A percentile compares a stretch with the other conserved stretches of the same genome.
Conservation (phyloP, 208 protist species). For the Trypanosoma theileri region DNA sequence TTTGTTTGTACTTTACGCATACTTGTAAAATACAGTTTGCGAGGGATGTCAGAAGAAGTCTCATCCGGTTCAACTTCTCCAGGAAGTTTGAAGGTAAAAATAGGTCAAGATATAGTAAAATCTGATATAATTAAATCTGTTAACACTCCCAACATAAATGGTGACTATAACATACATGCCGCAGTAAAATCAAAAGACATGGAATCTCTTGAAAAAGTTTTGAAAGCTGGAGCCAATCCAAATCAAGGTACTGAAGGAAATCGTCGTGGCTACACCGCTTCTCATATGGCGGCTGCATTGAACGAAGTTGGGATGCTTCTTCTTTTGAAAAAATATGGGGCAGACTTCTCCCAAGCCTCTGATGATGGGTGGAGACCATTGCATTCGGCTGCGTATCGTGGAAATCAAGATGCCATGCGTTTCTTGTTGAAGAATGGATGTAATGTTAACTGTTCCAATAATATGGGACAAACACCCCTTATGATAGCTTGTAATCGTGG, state of each 20-base stretch:
- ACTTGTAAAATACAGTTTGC: too few relatives aligned
- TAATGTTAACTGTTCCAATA: slow-evolving; percentile 47
- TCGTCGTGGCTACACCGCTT: slow-evolving; percentile 53
- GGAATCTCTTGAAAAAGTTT: slow-evolving; percentile 36
- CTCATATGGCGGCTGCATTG: slow-evolving; percentile 47
- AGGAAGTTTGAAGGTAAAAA: too few relatives aligned
- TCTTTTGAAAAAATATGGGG: slow-evolving; percentile 36
- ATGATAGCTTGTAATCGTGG: slow-evolving; percentile 56
- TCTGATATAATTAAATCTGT: slow-evolving; percentile 10
- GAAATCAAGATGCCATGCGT: slow-evolving; percentile 30
- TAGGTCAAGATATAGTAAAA: too few relatives aligned
- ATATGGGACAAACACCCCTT: slow-evolving; percentile 44
- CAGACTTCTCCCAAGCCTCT: slow-evolving; percentile 35
- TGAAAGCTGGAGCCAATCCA: slow-evolving; percentile 40
- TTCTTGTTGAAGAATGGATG: slow-evolving; percentile 47
- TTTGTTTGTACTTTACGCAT: too few relatives aligned
- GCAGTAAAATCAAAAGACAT: slow-evolving; percentile 27
- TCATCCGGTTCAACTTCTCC: too few relatives aligned
- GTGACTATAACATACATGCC: slow-evolving; percentile 54
- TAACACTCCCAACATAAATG: slow-evolving; percentile 26
- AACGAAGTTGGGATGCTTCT: slow-evolving; percentile 36
- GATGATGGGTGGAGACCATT: slow-evolving; percentile 61
- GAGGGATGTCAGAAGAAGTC: too few relatives aligned
- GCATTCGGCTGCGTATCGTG: slow-evolving; percentile 61
- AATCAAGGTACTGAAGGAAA: slow-evolving; percentile 41